Evolutionary conservation across 106 monocot genomes (phyloP).

Genomic region (Hemerocallis citrina): DNA sequence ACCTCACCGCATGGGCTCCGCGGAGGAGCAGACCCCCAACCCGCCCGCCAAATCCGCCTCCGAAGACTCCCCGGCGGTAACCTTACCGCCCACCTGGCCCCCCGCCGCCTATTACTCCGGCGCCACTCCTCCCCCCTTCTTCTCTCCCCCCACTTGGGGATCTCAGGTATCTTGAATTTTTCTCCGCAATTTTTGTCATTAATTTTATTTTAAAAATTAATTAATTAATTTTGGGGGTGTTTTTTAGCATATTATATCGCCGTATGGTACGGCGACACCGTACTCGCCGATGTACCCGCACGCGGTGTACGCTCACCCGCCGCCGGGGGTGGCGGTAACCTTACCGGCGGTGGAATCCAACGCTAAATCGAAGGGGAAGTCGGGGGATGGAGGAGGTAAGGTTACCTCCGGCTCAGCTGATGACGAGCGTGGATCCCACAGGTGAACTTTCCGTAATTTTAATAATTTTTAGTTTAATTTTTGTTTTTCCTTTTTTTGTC

Average conservation of each 20-base stretch:
- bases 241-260: conserved; percentile 19
- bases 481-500: too few species aligned
- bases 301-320: conserved; percentile 26
- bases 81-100: background rate
- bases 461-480: too few species aligned
- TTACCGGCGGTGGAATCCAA: conserved; percentile 8
- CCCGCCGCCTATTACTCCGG: background rate
- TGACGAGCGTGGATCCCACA: conserved; percentile 22
- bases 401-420: conserved; percentile 11
- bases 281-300: conserved; percentile 34
- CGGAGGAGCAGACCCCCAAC: conserved; percentile 3
- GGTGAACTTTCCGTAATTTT: too few species aligned
- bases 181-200: background rate
- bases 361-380: conserved; percentile 15
- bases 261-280: conserved; percentile 32
- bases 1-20: conserved; percentile 13
- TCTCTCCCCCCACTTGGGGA: conserved; percentile 10
- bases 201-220: background rate
- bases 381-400: conserved; percentile 9
- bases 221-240: background rate
- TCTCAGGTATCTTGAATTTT: too few species aligned
- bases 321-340: conserved; percentile 12
- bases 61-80: background rate
- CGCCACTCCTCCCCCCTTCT: conserved; percentile 8
- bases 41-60: background rate